These are phyloP conservation scores for Rhipidocladum racemiflorum DNA, from an alignment of 176 grass and related monocot genomes.

Conservation along the genomic window DNA sequence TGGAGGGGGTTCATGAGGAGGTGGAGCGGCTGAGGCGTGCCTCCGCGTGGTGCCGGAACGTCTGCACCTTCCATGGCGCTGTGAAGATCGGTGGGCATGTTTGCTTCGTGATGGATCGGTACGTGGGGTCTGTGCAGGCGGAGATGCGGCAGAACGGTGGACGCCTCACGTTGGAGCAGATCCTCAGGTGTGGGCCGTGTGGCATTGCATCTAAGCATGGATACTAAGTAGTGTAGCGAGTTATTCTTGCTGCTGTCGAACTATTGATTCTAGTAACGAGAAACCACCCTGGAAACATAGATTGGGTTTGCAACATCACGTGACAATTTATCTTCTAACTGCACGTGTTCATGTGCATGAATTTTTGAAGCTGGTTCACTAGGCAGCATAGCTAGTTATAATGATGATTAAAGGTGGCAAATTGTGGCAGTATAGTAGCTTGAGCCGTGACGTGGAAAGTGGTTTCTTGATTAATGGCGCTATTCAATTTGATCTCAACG, in stretches of 20 bases:
- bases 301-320: background rate
- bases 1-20: slow-evolving; percentile 61
- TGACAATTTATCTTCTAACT: background rate
- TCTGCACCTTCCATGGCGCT: slow-evolving; percentile 73
- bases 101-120: slow-evolving; percentile 93
- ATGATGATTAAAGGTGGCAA: background rate
- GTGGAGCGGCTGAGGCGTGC: slow-evolving; percentile 68
- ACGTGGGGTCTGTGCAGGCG: slow-evolving; percentile 63
- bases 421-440: slow-evolving; percentile 10
- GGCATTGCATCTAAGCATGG: slow-evolving; percentile 32
- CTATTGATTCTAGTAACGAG: background rate
- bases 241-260: background rate
- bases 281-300: background rate
- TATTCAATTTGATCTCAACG: background rate
- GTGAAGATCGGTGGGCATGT: slow-evolving; percentile 58
- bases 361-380: background rate
- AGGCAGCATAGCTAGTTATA: slow-evolving; percentile 8
- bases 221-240: background rate
- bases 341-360: background rate
- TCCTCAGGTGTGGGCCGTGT: slow-evolving; percentile 97
- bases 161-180: slow-evolving; percentile 94
- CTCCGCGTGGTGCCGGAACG: slow-evolving; percentile 83
- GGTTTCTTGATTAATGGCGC: background rate
- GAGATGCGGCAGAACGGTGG: slow-evolving; percentile 96
- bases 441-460: background rate